A percentile compares a stretch with the other conserved stretches of the same genome.
phyloP scores from a whole-genome alignment of 257 asterid genomes.

The Echium plantagineum region DNA sequence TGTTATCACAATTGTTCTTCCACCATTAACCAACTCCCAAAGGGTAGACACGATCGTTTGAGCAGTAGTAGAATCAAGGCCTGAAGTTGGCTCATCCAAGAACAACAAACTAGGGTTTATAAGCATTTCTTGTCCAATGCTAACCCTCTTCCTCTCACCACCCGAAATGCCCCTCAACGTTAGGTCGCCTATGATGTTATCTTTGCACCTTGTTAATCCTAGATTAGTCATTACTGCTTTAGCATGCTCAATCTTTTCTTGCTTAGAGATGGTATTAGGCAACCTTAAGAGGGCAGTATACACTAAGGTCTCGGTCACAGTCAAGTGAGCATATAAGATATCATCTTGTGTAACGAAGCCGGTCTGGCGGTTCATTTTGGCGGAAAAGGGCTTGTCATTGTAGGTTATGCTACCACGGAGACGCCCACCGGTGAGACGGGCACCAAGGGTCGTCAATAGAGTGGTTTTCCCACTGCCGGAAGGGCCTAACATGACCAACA shows the following conservation, averaged over 20 bases:
- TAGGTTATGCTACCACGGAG: constrained; percentile 73
- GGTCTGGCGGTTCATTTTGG: constrained; percentile 59
- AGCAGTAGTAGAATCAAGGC: constrained; percentile 90
- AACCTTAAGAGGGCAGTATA: constrained; percentile 78
- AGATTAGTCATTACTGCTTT: constrained; percentile 56
- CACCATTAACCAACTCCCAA: constrained; percentile 67
- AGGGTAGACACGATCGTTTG: constrained; percentile 58
- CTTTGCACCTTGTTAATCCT: constrained; percentile 46
- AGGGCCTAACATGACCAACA: constrained; percentile 94
- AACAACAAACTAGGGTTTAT: constrained; percentile 74
- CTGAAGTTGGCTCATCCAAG: constrained; percentile 95
- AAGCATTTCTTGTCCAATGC: constrained; percentile 95
- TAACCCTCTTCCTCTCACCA: constrained; percentile 92
- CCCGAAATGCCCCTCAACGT: constrained; percentile 81
- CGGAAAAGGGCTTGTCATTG: constrained; percentile 69
- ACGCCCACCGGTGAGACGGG: constrained; percentile 67
- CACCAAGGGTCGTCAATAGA: constrained; percentile 87
- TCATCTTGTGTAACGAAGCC: constrained; percentile 96
- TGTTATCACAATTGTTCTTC: constrained; percentile 79
- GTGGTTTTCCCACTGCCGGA: constrained; percentile 98
- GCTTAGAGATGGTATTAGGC: constrained; percentile 40
- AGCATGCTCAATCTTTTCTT: constrained; percentile 53
- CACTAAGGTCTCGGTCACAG: constrained; percentile 69
- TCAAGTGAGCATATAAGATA: constrained; percentile 65
- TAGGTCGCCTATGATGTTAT: constrained; percentile 81